phyloP scores from a whole-genome alignment of 176 grass and related monocot genomes.

The Chloris gayana region DNA sequence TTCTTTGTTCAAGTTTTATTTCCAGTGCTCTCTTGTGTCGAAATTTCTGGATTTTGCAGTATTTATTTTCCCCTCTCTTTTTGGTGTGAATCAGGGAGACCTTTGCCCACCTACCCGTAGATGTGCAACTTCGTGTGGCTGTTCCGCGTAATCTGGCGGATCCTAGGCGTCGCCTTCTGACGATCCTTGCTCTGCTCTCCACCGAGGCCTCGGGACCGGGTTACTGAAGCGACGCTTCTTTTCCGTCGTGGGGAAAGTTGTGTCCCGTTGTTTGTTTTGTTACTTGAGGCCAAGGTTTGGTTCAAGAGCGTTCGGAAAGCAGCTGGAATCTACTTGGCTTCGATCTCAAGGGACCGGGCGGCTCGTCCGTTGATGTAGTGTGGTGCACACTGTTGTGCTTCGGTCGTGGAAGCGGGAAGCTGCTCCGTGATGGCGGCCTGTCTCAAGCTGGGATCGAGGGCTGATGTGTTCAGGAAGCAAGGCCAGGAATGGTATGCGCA shows the following conservation, averaged over 20 bases:
- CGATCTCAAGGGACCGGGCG: background rate
- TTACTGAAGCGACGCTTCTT: background rate
- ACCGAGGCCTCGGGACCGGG: background rate
- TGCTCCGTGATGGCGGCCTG: slow-evolving; percentile 59
- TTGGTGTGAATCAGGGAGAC: background rate
- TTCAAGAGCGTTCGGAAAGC: slow-evolving; percentile 15
- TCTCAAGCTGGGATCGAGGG: slow-evolving; percentile 73
- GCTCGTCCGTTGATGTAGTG: slow-evolving; percentile 23
- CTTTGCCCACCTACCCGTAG: background rate
- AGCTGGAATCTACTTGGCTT: slow-evolving; percentile 30
- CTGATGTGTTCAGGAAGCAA: slow-evolving; percentile 72
- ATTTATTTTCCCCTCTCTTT: background rate
- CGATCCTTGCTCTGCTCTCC: background rate
- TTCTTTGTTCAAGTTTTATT: background rate
- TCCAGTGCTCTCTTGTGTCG: background rate
- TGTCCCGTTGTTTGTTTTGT: background rate
- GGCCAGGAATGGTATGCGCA: slow-evolving; percentile 68
- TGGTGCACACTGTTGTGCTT: background rate
- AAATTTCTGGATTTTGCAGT: background rate
- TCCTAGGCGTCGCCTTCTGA: slow-evolving; percentile 54
- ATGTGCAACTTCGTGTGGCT: slow-evolving; percentile 69
- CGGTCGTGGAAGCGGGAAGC: slow-evolving; percentile 8
- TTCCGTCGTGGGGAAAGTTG: slow-evolving; percentile 10
- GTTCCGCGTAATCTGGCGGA: slow-evolving; percentile 50
- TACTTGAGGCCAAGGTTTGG: background rate